These are phyloP conservation scores for Tuber indicum DNA, from an alignment of 495 filamentous ascomycete genomes.

Conservation along the genomic window DNA sequence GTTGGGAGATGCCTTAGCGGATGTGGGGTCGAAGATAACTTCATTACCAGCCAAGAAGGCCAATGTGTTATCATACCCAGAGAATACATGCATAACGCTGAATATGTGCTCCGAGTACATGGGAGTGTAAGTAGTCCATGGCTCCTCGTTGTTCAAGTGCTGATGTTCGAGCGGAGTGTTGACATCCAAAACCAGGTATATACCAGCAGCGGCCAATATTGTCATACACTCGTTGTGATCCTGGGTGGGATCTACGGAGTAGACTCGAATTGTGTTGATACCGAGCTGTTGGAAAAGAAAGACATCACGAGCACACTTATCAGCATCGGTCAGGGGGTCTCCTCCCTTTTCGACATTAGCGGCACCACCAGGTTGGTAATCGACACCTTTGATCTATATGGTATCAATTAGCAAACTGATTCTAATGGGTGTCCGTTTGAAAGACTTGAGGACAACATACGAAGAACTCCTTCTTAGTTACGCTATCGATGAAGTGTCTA, in stretches of 20 bases:
- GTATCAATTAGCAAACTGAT: conserved; percentile 36
- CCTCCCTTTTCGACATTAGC: conserved; percentile 12
- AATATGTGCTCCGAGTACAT: conserved; percentile 65
- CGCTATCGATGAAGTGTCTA: conserved; percentile 29
- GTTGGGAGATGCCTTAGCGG: conserved; percentile 60
- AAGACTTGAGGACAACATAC: conserved; percentile 27
- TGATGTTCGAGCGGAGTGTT: conserved; percentile 50
- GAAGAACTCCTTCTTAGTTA: conserved; percentile 33
- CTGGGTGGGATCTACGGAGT: conserved; percentile 57
- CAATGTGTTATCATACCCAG: conserved; percentile 63
- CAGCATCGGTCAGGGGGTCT: conserved; percentile 54
- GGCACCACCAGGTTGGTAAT: conserved; percentile 50
- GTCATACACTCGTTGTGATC: conserved; percentile 63
- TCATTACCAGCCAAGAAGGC: conserved; percentile 74
- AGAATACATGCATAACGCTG: conserved; percentile 64
- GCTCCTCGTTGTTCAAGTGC: conserved; percentile 40
- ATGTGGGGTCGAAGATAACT: conserved; percentile 62
- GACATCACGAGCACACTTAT: conserved; percentile 58
- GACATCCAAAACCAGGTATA: conserved; percentile 53
- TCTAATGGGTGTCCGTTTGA: conserved; percentile 41
- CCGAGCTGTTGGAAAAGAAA: conserved; percentile 54
- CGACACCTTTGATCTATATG: conserved; percentile 58
- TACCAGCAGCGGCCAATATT: conserved; percentile 58
- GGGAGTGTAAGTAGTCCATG: conserved; percentile 42
- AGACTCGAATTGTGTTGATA: conserved; percentile 67